Evolutionary conservation across 352 stramenopile genomes (phyloP).

Genomic region (Elongisporangium prolatum): DNA sequence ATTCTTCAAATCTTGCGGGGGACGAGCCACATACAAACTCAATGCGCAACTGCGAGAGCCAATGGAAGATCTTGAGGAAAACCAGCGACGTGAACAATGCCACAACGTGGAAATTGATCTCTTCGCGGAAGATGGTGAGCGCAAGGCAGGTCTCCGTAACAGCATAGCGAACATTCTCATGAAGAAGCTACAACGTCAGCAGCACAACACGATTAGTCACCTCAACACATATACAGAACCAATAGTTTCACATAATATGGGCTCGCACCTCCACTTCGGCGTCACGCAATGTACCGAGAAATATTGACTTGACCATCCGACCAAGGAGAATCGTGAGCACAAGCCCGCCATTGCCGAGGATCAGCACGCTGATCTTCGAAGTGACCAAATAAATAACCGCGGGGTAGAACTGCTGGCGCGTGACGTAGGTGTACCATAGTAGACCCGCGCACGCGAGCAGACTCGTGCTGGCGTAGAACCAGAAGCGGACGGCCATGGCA

Average conservation of each 20-base stretch:
- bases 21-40: slow-evolving; percentile 54
- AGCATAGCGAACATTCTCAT: slow-evolving; percentile 96
- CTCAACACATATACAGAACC: slow-evolving; percentile 6
- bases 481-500: slow-evolving; percentile 58
- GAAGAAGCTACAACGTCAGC: slow-evolving; percentile 74
- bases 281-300: slow-evolving; percentile 78
- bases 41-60: slow-evolving; percentile 87
- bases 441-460: slow-evolving; percentile 79
- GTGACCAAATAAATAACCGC: slow-evolving; percentile 96
- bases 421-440: slow-evolving; percentile 92
- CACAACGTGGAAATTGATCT: slow-evolving; percentile 94
- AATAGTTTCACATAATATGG: background rate
- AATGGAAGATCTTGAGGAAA: slow-evolving; percentile 94
- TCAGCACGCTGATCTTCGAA: slow-evolving; percentile 94
- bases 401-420: slow-evolving; percentile 96
- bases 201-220: background rate
- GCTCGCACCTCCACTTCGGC: slow-evolving; percentile 71
- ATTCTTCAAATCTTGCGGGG: slow-evolving; percentile 4
- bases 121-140: slow-evolving; percentile 98
- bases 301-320: slow-evolving; percentile 81
- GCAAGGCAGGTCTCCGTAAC: slow-evolving; percentile 98
- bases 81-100: slow-evolving; percentile 95
- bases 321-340: slow-evolving; percentile 84
- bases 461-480: slow-evolving; percentile 86
- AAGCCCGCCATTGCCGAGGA: slow-evolving; percentile 94